A percentile compares a stretch with the other conserved stretches of the same genome.
phyloP scores from a whole-genome alignment of 805 yeast genomes.

The Naumovozyma baii region DNA sequence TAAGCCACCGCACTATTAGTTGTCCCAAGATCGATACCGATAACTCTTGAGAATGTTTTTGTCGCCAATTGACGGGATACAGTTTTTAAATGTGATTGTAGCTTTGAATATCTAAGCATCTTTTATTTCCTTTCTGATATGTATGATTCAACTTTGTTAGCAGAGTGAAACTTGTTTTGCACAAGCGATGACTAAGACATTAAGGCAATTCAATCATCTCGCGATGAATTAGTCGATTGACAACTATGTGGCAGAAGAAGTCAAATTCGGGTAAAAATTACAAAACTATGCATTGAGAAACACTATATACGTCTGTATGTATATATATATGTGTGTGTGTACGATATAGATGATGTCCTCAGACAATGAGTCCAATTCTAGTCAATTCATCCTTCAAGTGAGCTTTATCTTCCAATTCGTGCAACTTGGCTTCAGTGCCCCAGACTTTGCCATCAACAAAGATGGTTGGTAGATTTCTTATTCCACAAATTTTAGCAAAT shows the following conservation, averaged over 20 bases:
- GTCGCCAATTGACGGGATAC: neutral
- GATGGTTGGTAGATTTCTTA: slow-evolving; percentile 29
- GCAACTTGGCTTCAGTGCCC: slow-evolving; percentile 29
- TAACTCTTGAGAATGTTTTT: slow-evolving; percentile 31
- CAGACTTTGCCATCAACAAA: slow-evolving; percentile 27
- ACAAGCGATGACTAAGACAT: no score
- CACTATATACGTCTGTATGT: neutral
- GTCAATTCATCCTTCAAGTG: slow-evolving; percentile 19
- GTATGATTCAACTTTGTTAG: no score
- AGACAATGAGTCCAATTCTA: slow-evolving; percentile 14
- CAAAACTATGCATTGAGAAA: no score
- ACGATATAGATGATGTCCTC: neutral
- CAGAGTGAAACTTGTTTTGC: no score
- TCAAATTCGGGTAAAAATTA: no score
- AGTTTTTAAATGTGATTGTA: no score
- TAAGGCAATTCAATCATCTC: no score
- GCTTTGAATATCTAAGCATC: no score
- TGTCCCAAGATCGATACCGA: slow-evolving; percentile 79
- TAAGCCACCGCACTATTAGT: slow-evolving; percentile 79
- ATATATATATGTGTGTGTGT: neutral
- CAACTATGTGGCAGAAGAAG: no score
- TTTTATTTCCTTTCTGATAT: no score
- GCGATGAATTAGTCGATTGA: no score
- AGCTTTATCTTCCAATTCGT: slow-evolving; percentile 20
- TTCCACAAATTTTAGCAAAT: slow-evolving; percentile 25